Evolutionary conservation across 768 basidiomycete genomes (phyloP).

Genomic region (Cantharellus anzutake): DNA sequence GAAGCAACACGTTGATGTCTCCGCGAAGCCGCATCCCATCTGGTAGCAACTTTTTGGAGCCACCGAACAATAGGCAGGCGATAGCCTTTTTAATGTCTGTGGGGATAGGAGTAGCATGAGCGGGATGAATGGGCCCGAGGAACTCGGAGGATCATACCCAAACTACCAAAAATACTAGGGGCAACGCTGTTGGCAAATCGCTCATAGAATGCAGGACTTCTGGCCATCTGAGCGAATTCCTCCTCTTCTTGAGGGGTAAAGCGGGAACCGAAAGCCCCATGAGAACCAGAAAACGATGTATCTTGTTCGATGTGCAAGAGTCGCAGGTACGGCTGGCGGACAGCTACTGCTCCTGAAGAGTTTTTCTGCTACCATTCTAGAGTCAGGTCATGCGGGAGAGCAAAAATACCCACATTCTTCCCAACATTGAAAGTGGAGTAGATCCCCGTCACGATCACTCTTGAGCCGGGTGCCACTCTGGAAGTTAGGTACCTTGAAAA

Average conservation of each 20-base stretch:
- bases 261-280: constrained; percentile 71
- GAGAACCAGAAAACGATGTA: constrained; percentile 48
- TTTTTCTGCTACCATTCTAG: constrained; percentile 15
- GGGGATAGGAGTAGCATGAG: not conserved
- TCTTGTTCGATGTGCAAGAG: constrained; percentile 84
- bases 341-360: constrained; percentile 56
- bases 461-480: constrained; percentile 87
- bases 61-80: constrained; percentile 87
- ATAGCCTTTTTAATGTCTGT: constrained; percentile 97
- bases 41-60: constrained; percentile 90
- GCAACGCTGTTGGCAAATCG: constrained; percentile 86
- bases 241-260: constrained; percentile 96
- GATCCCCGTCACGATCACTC: constrained; percentile 87
- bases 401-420: constrained; percentile 41
- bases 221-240: constrained; percentile 80
- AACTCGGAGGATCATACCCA: constrained; percentile 33
- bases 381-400: not conserved
- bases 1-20: constrained; percentile 89
- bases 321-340: constrained; percentile 88
- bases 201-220: constrained; percentile 81
- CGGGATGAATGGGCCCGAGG: not conserved
- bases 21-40: constrained; percentile 95
- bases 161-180: constrained; percentile 90
- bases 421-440: constrained; percentile 89
- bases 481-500: constrained; percentile 53